Percentiles rank a stretch among this genome's conserved stretches.
Conservation (phyloP, 345 rosid genomes). For the Atalantia buxifolia region DNA sequence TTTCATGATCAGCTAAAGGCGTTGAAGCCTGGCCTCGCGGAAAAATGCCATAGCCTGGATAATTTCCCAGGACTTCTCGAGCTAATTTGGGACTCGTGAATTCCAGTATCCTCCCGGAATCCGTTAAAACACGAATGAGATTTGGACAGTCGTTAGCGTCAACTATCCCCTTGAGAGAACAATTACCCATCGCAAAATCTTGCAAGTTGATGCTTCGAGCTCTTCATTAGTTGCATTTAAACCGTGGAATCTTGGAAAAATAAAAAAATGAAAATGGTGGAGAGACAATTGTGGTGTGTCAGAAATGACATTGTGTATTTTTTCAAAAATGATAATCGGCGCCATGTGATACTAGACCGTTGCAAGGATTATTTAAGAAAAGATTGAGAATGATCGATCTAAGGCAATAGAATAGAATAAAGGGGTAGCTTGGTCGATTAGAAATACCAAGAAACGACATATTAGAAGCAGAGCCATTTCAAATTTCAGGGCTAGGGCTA, state of each 20-base stretch:
- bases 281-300: slow-evolving; percentile 17
- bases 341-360: slow-evolving; percentile 47
- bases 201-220: background rate
- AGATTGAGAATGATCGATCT: background rate
- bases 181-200: slow-evolving; percentile 48
- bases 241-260: slow-evolving; percentile 18
- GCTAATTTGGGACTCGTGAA: slow-evolving; percentile 40
- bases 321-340: slow-evolving; percentile 25
- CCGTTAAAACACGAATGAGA: slow-evolving; percentile 33
- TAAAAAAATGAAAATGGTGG: slow-evolving; percentile 17
- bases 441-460: background rate
- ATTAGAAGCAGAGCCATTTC: slow-evolving; percentile 2
- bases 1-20: slow-evolving; percentile 31
- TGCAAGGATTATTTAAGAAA: slow-evolving; percentile 7
- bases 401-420: slow-evolving; percentile 9
- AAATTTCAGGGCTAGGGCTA: background rate
- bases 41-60: slow-evolving; percentile 42
- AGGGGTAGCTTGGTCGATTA: background rate
- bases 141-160: background rate
- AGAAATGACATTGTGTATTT: slow-evolving; percentile 16
- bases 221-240: background rate
- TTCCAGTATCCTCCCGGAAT: slow-evolving; percentile 30
- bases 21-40: slow-evolving; percentile 23
- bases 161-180: slow-evolving; percentile 40
- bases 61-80: slow-evolving; percentile 31